Percentiles rank a stretch among this genome's conserved stretches.
These are phyloP conservation scores for Tylopilus balloui DNA, from an alignment of 768 basidiomycete genomes.

Conservation along the genomic window DNA sequence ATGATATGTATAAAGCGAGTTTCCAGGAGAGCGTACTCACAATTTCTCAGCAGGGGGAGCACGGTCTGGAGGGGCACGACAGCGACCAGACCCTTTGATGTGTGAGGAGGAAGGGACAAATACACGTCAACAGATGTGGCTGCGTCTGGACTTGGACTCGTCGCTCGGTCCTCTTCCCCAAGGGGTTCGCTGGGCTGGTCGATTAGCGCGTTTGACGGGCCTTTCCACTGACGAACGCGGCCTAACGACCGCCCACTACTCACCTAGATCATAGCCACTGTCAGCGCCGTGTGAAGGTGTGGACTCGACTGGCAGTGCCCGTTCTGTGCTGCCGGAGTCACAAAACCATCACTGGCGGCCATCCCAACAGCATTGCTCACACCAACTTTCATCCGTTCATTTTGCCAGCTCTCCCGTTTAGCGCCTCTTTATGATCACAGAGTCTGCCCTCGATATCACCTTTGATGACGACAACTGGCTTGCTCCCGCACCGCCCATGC, in stretches of 20 bases:
- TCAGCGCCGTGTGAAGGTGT: constrained; percentile 14
- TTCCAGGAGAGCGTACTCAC: constrained; percentile 41
- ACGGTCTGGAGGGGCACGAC: constrained; percentile 29
- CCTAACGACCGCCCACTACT: background rate
- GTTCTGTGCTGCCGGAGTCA: background rate
- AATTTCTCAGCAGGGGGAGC: constrained; percentile 47
- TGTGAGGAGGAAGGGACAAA: constrained; percentile 18
- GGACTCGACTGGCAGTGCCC: constrained; percentile 1
- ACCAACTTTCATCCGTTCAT: background rate
- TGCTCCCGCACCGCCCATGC: constrained; percentile 42
- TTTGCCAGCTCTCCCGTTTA: constrained; percentile 1
- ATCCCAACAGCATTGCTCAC: background rate
- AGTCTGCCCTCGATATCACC: constrained; percentile 52
- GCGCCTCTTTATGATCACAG: constrained; percentile 48
- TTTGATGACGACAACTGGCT: constrained; percentile 75
- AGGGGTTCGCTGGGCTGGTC: background rate
- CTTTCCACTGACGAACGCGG: background rate
- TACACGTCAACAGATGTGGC: constrained; percentile 25
- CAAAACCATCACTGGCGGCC: background rate
- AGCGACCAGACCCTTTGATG: background rate
- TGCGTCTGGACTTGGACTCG: constrained; percentile 6
- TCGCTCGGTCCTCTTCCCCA: background rate
- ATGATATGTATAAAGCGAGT: background rate
- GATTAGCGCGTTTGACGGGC: background rate
- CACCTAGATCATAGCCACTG: background rate